Percentiles rank a stretch among this genome's conserved stretches.
Evolutionary conservation across 139 green algal species (phyloP).

Genomic region (Astrephomene gubernaculifera): DNA sequence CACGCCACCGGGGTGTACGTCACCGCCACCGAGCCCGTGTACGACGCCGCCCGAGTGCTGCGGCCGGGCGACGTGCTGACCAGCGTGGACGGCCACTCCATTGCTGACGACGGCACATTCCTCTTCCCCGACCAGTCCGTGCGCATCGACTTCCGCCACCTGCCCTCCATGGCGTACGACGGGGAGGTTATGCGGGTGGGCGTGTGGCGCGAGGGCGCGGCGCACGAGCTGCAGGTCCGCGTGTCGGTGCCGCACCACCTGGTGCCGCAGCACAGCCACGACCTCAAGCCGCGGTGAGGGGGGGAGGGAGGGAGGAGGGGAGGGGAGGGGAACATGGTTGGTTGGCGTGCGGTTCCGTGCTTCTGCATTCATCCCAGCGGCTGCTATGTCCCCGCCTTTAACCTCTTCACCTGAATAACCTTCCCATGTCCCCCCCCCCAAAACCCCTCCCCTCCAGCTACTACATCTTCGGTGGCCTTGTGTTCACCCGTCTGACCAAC

Average conservation of each 20-base stretch:
- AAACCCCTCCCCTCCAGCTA: slow-evolving; percentile 23
- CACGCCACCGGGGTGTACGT: slow-evolving; percentile 59
- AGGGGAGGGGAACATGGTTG: not conserved
- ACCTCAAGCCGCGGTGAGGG: slow-evolving; percentile 48
- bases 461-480: slow-evolving; percentile 78
- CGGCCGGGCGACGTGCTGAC: slow-evolving; percentile 60
- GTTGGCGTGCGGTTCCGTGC: too few relatives aligned
- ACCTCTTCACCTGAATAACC: too few relatives aligned
- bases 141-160: slow-evolving; percentile 66
- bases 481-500: slow-evolving; percentile 75
- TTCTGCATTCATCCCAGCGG: too few relatives aligned
- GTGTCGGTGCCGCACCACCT: slow-evolving; percentile 63
- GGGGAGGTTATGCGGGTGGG: slow-evolving; percentile 58
- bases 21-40: slow-evolving; percentile 59
- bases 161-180: slow-evolving; percentile 57
- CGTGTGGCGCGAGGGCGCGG: slow-evolving; percentile 74
- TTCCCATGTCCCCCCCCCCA: too few relatives aligned
- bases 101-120: slow-evolving; percentile 61
- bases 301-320: not conserved
- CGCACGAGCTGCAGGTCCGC: slow-evolving; percentile 50
- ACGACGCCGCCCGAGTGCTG: slow-evolving; percentile 48
- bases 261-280: slow-evolving; percentile 68
- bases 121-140: slow-evolving; percentile 45
- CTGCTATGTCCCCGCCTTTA: too few relatives aligned
- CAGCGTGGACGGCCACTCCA: slow-evolving; percentile 52